A percentile compares a stretch with the other conserved stretches of the same genome.
phyloP scores from a whole-genome alignment of 1,139 yeast species.

The Taiozyma sp. region DNA sequence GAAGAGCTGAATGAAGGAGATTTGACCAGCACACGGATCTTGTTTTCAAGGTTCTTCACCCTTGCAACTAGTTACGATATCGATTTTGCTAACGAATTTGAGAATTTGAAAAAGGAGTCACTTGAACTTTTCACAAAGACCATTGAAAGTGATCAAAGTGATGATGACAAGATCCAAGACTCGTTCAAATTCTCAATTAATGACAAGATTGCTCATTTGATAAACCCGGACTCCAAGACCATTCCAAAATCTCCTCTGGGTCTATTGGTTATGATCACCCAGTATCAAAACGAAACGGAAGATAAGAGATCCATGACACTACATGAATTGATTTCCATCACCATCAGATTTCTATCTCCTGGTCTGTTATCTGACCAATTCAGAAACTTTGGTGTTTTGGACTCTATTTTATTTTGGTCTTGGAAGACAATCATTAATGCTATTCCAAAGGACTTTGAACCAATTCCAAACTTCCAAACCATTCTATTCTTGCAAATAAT shows the following conservation, averaged over 20 bases:
- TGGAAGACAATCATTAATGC: conserved; percentile 33
- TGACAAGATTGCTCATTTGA: conserved; percentile 25
- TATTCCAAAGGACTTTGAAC: conserved; percentile 26
- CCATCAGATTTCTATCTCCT: conserved; percentile 32
- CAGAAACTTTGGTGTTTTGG: conserved; percentile 31
- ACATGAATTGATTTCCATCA: conserved; percentile 26
- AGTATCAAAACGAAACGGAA: conserved; percentile 21
- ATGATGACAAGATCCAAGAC: conserved; percentile 29
- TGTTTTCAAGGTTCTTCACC: conserved; percentile 38
- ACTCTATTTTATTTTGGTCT: conserved; percentile 38
- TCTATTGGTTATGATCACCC: conserved; percentile 27
- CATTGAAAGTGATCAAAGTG: conserved; percentile 20
- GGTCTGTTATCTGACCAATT: conserved; percentile 27
- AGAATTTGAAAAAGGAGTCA: conserved; percentile 27
- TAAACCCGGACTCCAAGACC: conserved; percentile 21
- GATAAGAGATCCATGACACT: conserved; percentile 14
- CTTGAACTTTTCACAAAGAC: conserved; percentile 21
- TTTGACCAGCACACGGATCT: conserved; percentile 8
- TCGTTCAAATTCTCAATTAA: conserved; percentile 34
- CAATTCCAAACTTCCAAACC: conserved; percentile 28
- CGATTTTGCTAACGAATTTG: conserved; percentile 41
- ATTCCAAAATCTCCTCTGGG: conserved; percentile 31
- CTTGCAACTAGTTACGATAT: conserved; percentile 62
- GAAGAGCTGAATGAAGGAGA: conserved; percentile 6
- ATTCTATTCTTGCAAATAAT: conserved; percentile 42